Evolutionary conservation across 148 eudicot genomes (phyloP).

Genomic region (Rhododendron simsii): DNA sequence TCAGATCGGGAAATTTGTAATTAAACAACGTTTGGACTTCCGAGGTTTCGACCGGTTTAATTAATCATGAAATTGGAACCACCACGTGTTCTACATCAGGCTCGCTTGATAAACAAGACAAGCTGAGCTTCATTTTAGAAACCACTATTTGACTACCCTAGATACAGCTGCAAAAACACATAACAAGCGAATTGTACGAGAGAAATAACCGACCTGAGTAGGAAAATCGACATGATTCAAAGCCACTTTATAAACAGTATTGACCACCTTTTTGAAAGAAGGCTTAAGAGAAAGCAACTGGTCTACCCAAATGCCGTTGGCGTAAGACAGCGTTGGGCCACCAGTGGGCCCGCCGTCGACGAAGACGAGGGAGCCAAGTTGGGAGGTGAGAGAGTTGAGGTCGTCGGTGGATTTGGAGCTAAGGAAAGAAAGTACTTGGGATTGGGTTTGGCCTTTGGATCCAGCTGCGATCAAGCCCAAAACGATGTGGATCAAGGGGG

Average conservation of each 20-base stretch:
- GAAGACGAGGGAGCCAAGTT: slow-evolving; percentile 41
- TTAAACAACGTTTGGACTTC: too few relatives aligned
- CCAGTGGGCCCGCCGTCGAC: slow-evolving; percentile 53
- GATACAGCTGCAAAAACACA: too few relatives aligned
- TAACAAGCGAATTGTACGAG: too few relatives aligned
- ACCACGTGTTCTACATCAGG: too few relatives aligned
- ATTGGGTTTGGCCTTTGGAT: slow-evolving; percentile 53
- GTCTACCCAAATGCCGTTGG: slow-evolving; percentile 77
- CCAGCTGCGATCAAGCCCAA: slow-evolving; percentile 70
- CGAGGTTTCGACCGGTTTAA: too few relatives aligned
- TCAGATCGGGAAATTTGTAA: too few relatives aligned
- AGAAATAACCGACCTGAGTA: slow-evolving; percentile 32
- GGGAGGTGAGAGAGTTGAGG: slow-evolving; percentile 53
- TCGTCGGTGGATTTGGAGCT: slow-evolving; percentile 43
- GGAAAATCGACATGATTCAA: slow-evolving; percentile 63
- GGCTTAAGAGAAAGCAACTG: slow-evolving; percentile 39
- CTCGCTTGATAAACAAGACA: too few relatives aligned
- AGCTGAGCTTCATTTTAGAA: too few relatives aligned
- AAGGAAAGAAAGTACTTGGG: slow-evolving; percentile 55
- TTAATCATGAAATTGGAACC: too few relatives aligned
- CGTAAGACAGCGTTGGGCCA: slow-evolving; percentile 63
- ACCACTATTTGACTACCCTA: too few relatives aligned
- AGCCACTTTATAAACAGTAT: slow-evolving; percentile 48
- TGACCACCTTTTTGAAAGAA: slow-evolving; percentile 45
- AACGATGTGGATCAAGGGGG: slow-evolving; percentile 59